These are phyloP conservation scores for Alternaria tenuissima DNA, from an alignment of 2,329 filamentous ascomycete genomes.

Conservation along the genomic window DNA sequence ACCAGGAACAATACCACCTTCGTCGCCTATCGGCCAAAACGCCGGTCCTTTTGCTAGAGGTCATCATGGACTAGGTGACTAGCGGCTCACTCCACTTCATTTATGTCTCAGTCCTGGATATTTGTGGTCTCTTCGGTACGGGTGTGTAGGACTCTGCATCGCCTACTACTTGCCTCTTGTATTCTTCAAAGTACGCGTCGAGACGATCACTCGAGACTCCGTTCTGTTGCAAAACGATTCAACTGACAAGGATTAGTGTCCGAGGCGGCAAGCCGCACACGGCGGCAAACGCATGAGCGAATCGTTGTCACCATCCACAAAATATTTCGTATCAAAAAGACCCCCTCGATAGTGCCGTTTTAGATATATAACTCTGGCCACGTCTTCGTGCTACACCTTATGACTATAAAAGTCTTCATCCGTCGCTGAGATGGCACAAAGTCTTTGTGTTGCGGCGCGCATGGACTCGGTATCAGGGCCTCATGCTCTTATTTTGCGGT, in stretches of 20 bases:
- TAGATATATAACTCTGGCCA: neutral
- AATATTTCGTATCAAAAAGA: neutral
- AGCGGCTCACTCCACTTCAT: too few species aligned
- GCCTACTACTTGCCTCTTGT: too few species aligned
- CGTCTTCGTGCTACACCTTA: neutral
- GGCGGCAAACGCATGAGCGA: too few species aligned
- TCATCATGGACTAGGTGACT: accelerated
- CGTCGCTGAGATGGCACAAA: neutral
- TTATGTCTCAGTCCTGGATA: accelerated
- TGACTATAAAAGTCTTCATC: neutral
- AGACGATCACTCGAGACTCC: too few species aligned
- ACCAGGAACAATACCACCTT: neutral
- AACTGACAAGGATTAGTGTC: too few species aligned
- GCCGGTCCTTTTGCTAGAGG: too few species aligned
- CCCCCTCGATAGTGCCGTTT: neutral
- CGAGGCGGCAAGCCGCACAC: too few species aligned
- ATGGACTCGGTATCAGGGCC: neutral
- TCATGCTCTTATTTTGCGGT: neutral
- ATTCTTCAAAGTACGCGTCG: too few species aligned
- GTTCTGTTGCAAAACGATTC: too few species aligned
- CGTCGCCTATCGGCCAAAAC: neutral
- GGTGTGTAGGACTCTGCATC: too few species aligned
- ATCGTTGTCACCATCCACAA: neutral
- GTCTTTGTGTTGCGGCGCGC: neutral
- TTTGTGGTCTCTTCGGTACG: too few species aligned